A percentile compares a stretch with the other conserved stretches of the same genome.
Conservation (phyloP, 1,284 basidiomycete genomes). For the Marasmius tenuissimus region DNA sequence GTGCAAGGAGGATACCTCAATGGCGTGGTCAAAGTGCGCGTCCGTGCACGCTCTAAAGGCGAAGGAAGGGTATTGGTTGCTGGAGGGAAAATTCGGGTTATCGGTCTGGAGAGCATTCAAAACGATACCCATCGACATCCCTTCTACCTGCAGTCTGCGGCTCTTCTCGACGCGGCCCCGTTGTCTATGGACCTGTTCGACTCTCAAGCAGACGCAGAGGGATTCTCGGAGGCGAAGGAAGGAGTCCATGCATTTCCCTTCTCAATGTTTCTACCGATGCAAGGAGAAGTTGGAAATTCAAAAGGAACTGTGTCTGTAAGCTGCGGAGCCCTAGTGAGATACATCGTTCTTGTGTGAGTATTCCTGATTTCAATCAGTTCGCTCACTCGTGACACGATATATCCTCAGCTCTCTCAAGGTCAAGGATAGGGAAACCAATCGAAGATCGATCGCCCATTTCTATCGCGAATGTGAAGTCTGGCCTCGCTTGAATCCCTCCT, state of each 20-base stretch:
- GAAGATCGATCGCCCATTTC: slow-evolving; percentile 87
- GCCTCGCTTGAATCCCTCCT: slow-evolving; percentile 73
- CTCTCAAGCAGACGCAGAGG: slow-evolving; percentile 64
- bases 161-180: slow-evolving; percentile 55
- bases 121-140: slow-evolving; percentile 68
- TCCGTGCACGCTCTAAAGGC: slow-evolving; percentile 60
- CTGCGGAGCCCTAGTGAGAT: slow-evolving; percentile 68
- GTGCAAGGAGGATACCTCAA: slow-evolving; percentile 82
- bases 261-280: slow-evolving; percentile 70
- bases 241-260: slow-evolving; percentile 81
- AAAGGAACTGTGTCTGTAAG: slow-evolving; percentile 70
- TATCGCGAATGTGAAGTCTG: slow-evolving; percentile 85
- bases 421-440: slow-evolving; percentile 60
- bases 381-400: slow-evolving; percentile 1
- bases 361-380: slow-evolving; percentile 3
- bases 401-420: slow-evolving; percentile 72
- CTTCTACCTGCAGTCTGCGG: slow-evolving; percentile 81
- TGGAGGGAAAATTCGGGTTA: slow-evolving; percentile 79
- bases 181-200: slow-evolving; percentile 48
- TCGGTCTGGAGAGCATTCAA: slow-evolving; percentile 84
- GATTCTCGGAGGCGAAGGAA: slow-evolving; percentile 65
- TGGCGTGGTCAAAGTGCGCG: slow-evolving; percentile 72
- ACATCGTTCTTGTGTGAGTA: slow-evolving; percentile 81
- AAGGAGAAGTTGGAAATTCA: slow-evolving; percentile 55
- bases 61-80: slow-evolving; percentile 68